phyloP scores from a whole-genome alignment of 2,329 filamentous ascomycete species.

The Trichoderma afroharzianum region DNA sequence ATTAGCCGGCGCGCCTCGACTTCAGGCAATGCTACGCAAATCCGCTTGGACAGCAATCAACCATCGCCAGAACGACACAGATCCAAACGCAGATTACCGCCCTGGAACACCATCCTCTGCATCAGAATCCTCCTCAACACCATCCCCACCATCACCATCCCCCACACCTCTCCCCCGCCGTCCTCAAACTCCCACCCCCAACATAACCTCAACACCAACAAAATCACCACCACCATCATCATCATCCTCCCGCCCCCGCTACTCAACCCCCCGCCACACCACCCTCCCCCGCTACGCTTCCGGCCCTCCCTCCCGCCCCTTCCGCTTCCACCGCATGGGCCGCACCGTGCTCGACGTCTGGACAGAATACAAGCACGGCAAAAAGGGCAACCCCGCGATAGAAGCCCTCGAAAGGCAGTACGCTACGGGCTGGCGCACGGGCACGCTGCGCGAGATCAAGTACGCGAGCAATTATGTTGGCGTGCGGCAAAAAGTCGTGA shows the following conservation, averaged over 20 bases:
- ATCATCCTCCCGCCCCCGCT: slow-evolving; percentile 23
- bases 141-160: neutral
- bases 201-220: neutral
- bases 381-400: slow-evolving; percentile 23
- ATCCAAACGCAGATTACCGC: neutral
- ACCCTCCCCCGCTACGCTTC: slow-evolving; percentile 19
- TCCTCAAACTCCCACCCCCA: neutral
- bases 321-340: slow-evolving; percentile 25
- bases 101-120: neutral
- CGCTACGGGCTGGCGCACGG: slow-evolving; percentile 24
- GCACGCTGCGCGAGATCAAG: slow-evolving; percentile 21
- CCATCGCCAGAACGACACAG: neutral
- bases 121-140: neutral
- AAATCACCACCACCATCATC: neutral
- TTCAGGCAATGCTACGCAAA: neutral
- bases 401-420: slow-evolving; percentile 23
- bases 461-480: slow-evolving; percentile 28
- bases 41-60: neutral
- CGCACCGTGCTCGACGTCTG: slow-evolving; percentile 25
- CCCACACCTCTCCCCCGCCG: neutral
- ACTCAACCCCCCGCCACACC: slow-evolving; percentile 18
- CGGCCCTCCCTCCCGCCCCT: slow-evolving; percentile 20
- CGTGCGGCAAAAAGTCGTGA: slow-evolving; percentile 23
- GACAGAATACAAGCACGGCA: slow-evolving; percentile 25
- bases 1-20: neutral